phyloP scores from a whole-genome alignment of 2,329 filamentous ascomycete genomes.

The Calonectria leucothoes region DNA sequence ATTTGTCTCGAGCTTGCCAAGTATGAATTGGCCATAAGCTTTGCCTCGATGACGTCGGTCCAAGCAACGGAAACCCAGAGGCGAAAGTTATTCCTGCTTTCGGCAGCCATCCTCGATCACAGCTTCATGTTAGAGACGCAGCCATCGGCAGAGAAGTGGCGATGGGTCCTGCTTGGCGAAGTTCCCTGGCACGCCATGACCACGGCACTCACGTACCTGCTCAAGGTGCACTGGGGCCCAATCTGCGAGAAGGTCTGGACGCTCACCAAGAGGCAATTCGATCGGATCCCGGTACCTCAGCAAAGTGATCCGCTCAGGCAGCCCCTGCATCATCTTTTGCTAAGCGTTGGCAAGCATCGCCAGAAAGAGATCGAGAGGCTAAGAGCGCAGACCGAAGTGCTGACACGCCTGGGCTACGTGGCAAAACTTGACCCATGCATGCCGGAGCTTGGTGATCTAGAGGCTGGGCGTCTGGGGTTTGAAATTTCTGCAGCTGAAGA shows the following conservation, averaged over 20 bases:
- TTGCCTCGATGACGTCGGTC: background rate
- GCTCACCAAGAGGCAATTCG: background rate
- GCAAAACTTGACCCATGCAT: background rate
- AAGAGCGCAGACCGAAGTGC: background rate
- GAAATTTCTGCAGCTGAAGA: background rate
- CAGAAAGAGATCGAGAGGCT: background rate
- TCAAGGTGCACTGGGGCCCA: background rate
- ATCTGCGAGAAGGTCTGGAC: background rate
- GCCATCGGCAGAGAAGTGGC: background rate
- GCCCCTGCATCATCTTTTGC: background rate
- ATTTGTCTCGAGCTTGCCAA: background rate
- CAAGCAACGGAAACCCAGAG: background rate
- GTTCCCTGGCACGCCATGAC: background rate
- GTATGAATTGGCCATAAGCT: background rate
- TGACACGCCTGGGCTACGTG: background rate
- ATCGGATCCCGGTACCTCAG: background rate
- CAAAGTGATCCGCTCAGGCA: background rate
- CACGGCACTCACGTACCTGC: background rate
- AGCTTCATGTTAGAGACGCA: background rate
- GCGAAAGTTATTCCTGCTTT: background rate
- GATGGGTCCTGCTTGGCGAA: background rate
- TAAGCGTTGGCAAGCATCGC: background rate
- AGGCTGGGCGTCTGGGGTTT: background rate
- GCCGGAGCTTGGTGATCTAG: background rate
- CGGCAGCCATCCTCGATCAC: background rate